phyloP scores from a whole-genome alignment of 2,329 filamentous ascomycete species.

The Diaporthe vexans region DNA sequence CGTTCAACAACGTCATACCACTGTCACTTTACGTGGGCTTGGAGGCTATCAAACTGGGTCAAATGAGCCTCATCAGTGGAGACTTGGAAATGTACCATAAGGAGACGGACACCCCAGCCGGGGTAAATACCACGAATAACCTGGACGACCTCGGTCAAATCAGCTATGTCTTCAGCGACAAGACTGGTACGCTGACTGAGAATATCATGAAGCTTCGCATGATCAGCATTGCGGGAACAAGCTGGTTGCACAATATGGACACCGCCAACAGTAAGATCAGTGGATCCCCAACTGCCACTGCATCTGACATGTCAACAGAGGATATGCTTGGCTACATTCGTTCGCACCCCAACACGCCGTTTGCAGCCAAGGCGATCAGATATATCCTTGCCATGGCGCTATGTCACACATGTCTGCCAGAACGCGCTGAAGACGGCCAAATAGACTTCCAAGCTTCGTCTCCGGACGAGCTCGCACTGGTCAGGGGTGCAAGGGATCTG shows the following conservation, averaged over 20 bases:
- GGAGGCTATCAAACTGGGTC: conserved; percentile 86
- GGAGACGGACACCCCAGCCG: conserved; percentile 85
- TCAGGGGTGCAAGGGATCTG: conserved; percentile 86
- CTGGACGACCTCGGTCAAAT: conserved; percentile 94
- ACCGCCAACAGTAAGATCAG: conserved; percentile 58
- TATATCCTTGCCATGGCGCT: conserved; percentile 88
- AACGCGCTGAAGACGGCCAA: conserved; percentile 75
- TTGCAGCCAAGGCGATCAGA: conserved; percentile 83
- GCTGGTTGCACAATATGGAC: conserved; percentile 88
- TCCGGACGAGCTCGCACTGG: conserved; percentile 89
- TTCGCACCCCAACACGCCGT: conserved; percentile 79
- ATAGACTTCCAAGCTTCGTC: conserved; percentile 83
- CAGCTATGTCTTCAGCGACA: conserved; percentile 91
- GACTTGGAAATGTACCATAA: conserved; percentile 94
- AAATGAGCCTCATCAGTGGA: conserved; percentile 82
- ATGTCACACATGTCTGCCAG: conserved; percentile 92
- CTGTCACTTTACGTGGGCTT: conserved; percentile 91
- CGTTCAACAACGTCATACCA: conserved; percentile 96
- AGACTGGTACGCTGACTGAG: conserved; percentile 93
- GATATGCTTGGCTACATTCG: conserved; percentile 86
- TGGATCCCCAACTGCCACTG: conserved; percentile 58
- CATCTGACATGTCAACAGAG: conserved; percentile 73
- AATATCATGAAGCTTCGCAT: conserved; percentile 97
- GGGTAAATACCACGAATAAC: conserved; percentile 93
- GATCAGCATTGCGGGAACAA: conserved; percentile 88